phyloP scores from a whole-genome alignment of 2,329 filamentous ascomycete genomes.

The Trichoderma atroviride region DNA sequence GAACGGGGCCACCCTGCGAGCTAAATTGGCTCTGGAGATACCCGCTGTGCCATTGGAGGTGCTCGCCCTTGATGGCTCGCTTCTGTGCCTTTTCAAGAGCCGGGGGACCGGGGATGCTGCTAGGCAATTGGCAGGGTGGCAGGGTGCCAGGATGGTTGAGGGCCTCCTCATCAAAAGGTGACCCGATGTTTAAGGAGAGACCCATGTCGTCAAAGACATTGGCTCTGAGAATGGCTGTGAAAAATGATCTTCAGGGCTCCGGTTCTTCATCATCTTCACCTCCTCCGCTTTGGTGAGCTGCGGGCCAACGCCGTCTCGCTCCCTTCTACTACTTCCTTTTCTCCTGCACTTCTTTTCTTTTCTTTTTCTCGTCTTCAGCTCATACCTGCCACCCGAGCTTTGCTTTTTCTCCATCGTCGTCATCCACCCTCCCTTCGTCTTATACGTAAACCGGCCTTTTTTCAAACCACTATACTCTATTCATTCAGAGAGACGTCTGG shows the following conservation, averaged over 20 bases:
- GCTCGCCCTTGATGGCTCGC: constrained; percentile 9
- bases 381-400: not conserved
- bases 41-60: constrained; percentile 19
- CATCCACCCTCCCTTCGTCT: not conserved
- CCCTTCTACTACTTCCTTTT: not conserved
- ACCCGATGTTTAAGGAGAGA: constrained; percentile 23
- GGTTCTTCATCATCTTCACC: constrained; percentile 13
- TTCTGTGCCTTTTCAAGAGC: constrained; percentile 10
- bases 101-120: constrained; percentile 6
- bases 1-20: constrained; percentile 8
- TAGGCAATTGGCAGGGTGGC: constrained; percentile 11
- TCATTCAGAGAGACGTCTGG: not conserved
- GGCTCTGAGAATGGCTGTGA: not conserved
- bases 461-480: not conserved
- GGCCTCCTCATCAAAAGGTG: constrained; percentile 19
- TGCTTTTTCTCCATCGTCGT: not conserved
- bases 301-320: not conserved
- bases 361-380: not conserved
- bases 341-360: not conserved
- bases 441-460: constrained; percentile 5
- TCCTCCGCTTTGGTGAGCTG: not conserved
- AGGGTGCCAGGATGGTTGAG: not conserved
- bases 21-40: constrained; percentile 25
- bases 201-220: constrained; percentile 17
- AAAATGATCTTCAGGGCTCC: constrained; percentile 20